Conservation (phyloP, 352 stramenopile species). For the Phytophthora uliginosa region DNA sequence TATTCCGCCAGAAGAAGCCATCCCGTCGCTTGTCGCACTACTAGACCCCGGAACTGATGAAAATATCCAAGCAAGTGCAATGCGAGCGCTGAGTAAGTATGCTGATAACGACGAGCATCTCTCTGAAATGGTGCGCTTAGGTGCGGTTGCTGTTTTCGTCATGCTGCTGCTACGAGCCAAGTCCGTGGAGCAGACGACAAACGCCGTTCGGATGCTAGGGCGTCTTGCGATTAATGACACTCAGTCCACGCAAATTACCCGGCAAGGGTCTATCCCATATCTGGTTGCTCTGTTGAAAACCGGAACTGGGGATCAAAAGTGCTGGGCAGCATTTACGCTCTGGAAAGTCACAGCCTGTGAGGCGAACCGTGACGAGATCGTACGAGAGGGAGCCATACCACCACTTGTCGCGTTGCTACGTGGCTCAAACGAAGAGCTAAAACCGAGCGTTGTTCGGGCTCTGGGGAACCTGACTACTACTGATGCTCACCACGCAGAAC, state of each 20-base stretch:
- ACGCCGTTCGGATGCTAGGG: background rate
- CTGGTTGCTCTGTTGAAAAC: background rate
- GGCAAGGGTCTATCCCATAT: background rate
- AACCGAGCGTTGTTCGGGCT: background rate
- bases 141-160: background rate
- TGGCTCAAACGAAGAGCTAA: background rate
- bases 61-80: background rate
- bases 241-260: background rate
- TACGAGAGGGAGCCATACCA: background rate
- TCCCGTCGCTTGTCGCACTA: background rate
- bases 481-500: background rate
- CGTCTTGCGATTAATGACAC: background rate
- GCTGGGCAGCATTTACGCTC: background rate
- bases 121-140: background rate
- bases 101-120: background rate
- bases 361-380: background rate
- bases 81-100: background rate
- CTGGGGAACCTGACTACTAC: background rate
- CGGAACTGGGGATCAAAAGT: background rate
- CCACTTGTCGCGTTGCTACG: background rate
- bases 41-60: background rate
- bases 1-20: background rate
- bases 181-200: background rate
- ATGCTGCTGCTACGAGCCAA: background rate
- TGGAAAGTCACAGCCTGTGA: background rate